Percentiles rank a stretch among this genome's conserved stretches.
Conservation (phyloP, 2,329 filamentous ascomycete genomes). For the Bipolaris zeicola region DNA sequence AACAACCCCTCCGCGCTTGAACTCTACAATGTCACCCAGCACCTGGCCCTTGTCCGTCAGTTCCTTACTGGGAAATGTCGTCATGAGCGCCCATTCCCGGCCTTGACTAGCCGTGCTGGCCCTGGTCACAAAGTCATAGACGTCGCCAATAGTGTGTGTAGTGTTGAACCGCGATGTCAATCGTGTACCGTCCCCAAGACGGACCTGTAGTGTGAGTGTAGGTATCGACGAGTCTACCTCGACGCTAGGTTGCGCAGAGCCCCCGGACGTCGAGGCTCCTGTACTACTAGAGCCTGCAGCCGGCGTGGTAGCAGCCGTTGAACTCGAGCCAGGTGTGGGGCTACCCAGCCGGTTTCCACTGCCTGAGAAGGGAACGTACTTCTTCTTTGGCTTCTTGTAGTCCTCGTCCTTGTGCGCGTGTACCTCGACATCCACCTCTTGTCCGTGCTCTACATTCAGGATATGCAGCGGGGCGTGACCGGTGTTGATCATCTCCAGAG, state of each 20-base stretch:
- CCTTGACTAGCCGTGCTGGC: constrained; percentile 62
- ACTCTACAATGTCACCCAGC: constrained; percentile 55
- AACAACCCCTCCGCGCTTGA: constrained; percentile 60
- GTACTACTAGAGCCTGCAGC: constrained; percentile 42
- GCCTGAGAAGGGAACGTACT: constrained; percentile 77
- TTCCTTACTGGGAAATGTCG: constrained; percentile 83
- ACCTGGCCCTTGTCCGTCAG: constrained; percentile 67
- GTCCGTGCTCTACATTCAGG: constrained; percentile 75
- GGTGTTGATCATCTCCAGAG: constrained; percentile 75
- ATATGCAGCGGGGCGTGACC: constrained; percentile 78
- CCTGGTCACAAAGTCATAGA: constrained; percentile 75
- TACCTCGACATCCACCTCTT: constrained; percentile 79
- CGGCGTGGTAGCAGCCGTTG: constrained; percentile 43
- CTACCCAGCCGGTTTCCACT: constrained; percentile 76
- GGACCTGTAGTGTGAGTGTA: constrained; percentile 73
- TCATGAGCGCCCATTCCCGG: constrained; percentile 76
- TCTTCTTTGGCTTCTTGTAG: constrained; percentile 73
- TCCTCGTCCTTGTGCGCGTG: constrained; percentile 74
- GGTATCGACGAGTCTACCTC: constrained; percentile 70
- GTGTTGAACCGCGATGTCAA: constrained; percentile 83
- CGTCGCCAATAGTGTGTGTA: constrained; percentile 74
- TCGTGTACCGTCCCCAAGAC: constrained; percentile 77
- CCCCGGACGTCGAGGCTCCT: constrained; percentile 30
- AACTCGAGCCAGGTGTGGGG: constrained; percentile 68
- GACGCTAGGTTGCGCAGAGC: constrained; percentile 52